A percentile compares a stretch with the other conserved stretches of the same genome.
These are phyloP conservation scores for Septoria linicola DNA, from an alignment of 2,329 filamentous ascomycete species.

Conservation along the genomic window DNA sequence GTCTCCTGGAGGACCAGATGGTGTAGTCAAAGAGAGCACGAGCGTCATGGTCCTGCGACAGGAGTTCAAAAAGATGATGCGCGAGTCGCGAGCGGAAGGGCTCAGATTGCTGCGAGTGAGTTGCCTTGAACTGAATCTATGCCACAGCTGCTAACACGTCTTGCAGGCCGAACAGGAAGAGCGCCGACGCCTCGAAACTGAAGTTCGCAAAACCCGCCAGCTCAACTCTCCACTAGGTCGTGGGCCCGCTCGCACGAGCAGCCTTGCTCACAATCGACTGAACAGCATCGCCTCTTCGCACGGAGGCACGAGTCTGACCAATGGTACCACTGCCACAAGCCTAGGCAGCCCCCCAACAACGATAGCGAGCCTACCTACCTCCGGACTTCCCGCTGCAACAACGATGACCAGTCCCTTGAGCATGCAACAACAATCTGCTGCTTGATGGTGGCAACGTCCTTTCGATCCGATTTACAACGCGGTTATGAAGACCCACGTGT, in stretches of 20 bases:
- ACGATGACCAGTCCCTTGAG: background rate
- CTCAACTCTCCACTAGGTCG: slow-evolving; percentile 34
- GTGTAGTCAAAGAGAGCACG: slow-evolving; percentile 53
- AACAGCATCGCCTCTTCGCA: slow-evolving; percentile 16
- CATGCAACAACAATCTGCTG: background rate
- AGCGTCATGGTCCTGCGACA: slow-evolving; percentile 68
- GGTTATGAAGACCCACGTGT: slow-evolving; percentile 12
- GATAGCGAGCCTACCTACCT: background rate
- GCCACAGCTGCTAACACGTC: slow-evolving; percentile 28
- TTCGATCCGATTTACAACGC: slow-evolving; percentile 10
- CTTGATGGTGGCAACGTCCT: slow-evolving; percentile 13
- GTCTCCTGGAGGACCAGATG: slow-evolving; percentile 45
- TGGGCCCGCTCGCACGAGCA: slow-evolving; percentile 15
- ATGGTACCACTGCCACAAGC: slow-evolving; percentile 9
- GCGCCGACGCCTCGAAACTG: slow-evolving; percentile 63
- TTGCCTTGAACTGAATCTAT: slow-evolving; percentile 21
- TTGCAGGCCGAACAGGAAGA: slow-evolving; percentile 69
- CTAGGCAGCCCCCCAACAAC: slow-evolving; percentile 5
- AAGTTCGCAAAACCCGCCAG: slow-evolving; percentile 56
- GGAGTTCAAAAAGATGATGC: slow-evolving; percentile 81
- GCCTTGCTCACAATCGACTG: slow-evolving; percentile 16
- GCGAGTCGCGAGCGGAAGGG: slow-evolving; percentile 66
- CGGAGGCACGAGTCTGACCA: slow-evolving; percentile 5
- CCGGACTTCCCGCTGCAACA: background rate
- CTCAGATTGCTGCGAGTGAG: slow-evolving; percentile 64